These are phyloP conservation scores for Clavispora phyllophila DNA, from an alignment of 805 yeast species.

Conservation along the genomic window DNA sequence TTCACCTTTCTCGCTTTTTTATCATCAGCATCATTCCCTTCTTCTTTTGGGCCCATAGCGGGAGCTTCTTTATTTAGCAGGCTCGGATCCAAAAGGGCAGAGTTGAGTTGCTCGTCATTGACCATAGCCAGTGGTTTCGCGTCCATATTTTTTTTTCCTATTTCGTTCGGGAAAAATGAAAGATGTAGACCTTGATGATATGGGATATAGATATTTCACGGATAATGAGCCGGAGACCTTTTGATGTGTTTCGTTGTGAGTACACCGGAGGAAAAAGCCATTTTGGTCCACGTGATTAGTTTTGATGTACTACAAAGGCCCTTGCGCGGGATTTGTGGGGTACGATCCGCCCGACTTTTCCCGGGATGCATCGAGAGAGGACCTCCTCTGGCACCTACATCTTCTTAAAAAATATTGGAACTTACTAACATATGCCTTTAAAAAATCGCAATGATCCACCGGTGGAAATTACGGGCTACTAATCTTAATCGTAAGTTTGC, in stretches of 20 bases:
- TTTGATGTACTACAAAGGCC: background rate
- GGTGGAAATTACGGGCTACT: background rate
- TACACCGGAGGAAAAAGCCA: background rate
- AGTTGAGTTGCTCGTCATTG: background rate
- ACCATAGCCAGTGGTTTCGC: background rate
- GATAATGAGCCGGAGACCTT: too few species aligned
- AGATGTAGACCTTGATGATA: too few species aligned
- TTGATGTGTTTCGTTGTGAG: background rate
- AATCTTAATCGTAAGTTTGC: background rate
- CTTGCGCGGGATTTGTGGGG: background rate
- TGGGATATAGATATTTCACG: too few species aligned
- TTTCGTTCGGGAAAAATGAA: background rate
- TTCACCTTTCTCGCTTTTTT: slow-evolving; percentile 4
- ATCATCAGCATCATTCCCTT: background rate
- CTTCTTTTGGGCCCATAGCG: background rate
- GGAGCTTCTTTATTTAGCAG: background rate
- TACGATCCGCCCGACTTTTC: background rate
- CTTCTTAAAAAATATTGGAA: too few species aligned
- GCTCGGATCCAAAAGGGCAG: background rate
- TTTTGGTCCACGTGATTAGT: background rate
- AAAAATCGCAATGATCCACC: too few species aligned
- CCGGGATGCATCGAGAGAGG: background rate
- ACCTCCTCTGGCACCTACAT: background rate
- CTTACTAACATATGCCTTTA: too few species aligned
- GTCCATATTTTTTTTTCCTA: background rate